Base-by-base conservation (phyloP, 2,329 filamentous ascomycete genomes). In the Colletotrichum australisinense region DNA sequence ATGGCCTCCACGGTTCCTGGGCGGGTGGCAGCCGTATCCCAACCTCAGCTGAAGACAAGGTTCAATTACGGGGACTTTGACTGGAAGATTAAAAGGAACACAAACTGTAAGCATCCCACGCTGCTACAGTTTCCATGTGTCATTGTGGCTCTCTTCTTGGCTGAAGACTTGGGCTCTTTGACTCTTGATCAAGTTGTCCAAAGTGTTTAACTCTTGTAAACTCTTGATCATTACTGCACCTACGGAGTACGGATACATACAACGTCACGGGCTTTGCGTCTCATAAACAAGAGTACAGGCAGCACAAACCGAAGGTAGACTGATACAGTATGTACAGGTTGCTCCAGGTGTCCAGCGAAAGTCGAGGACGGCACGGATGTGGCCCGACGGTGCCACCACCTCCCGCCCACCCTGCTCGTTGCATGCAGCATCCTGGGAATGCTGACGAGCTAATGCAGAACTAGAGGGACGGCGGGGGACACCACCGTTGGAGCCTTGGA, bases 371-470 rank as follows among this genome's bases (percentile, higher is more conserved):
- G 24, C 64, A 19, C 22, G 11, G 22, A 46, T 9, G 32, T n/a
- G 63, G 42, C 26, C 42, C 24, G n/a, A 19, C 28, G 28, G 52
- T 30, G 16, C 52, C 32, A 52, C 46, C 22, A 12, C 38, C 55
- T 14, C 57, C 26, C 11, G 53, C 62, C n/a, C 16, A 42, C 53
- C 52, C 67, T 70, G 42, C 62, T 49, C 57, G 19, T 35, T 38
- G 52, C 60, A 56, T 60, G 63, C 55, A 60, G 24, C 56, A 71
- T 71, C 68, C 68, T 32, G 32, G 63, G 3, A 16, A 22, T 14
- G 30, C 24, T 14, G 16, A 38, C 26, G 42, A 16, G 52, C 52
- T n/a, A 64, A 38, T 32, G 49, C 49, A 55, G 30, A 38, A 49
- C 42, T 19, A 30, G 12, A 26, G 4, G 19, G 35, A 56, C 26